These are phyloP conservation scores for Globisporangium mamillatum DNA, from an alignment of 352 stramenopile genomes.

Conservation along the genomic window DNA sequence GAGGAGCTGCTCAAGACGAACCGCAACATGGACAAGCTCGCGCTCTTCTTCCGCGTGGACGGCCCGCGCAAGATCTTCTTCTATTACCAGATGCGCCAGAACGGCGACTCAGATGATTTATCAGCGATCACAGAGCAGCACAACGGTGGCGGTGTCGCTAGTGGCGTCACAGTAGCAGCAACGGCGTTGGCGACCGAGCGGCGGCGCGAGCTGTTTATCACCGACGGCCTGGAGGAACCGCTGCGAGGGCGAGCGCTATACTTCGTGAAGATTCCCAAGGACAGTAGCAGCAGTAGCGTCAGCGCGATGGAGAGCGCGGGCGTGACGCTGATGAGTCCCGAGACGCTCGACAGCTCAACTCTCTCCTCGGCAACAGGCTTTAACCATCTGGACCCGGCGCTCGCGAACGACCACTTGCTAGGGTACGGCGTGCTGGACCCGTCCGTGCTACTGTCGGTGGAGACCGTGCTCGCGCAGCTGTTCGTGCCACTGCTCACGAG, in stretches of 20 bases:
- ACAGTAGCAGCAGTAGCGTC: neutral
- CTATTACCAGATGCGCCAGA: constrained; percentile 55
- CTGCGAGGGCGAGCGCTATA: constrained; percentile 67
- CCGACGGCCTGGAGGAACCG: constrained; percentile 69
- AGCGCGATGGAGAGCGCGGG: neutral
- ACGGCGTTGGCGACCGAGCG: constrained; percentile 18
- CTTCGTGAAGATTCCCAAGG: constrained; percentile 64
- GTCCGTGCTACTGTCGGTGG: constrained; percentile 65
- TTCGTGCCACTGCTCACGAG: constrained; percentile 57
- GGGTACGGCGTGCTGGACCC: constrained; percentile 70
- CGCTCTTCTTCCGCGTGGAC: constrained; percentile 66
- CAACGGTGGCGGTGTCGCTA: neutral
- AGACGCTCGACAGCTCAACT: constrained; percentile 19
- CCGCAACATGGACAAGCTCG: constrained; percentile 74
- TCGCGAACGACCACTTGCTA: constrained; percentile 71
- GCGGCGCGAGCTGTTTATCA: constrained; percentile 75
- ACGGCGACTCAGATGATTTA: constrained; percentile 17
- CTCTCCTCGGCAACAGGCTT: neutral
- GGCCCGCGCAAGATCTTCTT: constrained; percentile 77
- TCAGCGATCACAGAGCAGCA: neutral
- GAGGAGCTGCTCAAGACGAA: constrained; percentile 80
- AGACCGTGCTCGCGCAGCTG: constrained; percentile 69
- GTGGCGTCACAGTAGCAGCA: neutral
- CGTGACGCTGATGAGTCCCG: constrained; percentile 3
- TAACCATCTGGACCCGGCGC: constrained; percentile 41